These are phyloP conservation scores for Xylaria nigripes DNA, from an alignment of 495 filamentous ascomycete genomes.

Conservation along the genomic window DNA sequence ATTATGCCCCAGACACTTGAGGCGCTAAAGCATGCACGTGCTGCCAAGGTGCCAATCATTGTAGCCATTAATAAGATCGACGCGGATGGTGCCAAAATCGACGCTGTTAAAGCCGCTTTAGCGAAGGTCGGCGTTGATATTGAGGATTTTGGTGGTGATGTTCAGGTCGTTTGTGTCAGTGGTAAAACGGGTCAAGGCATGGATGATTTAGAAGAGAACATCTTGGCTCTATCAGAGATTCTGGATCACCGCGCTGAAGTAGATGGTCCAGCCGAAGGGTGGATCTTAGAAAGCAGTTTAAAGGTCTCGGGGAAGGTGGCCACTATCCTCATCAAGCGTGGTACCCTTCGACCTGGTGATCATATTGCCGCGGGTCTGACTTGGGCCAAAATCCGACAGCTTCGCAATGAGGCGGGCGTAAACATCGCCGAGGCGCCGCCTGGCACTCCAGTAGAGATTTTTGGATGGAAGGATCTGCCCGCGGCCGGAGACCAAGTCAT, in stretches of 20 bases:
- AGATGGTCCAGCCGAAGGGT: constrained; percentile 76
- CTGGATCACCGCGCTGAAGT: constrained; percentile 79
- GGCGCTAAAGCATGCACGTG: constrained; percentile 86
- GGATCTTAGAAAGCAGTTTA: constrained; percentile 88
- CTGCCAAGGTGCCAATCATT: constrained; percentile 89
- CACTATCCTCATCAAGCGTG: constrained; percentile 79
- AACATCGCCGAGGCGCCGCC: constrained; percentile 68
- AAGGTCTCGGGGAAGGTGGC: constrained; percentile 81
- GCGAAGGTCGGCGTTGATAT: constrained; percentile 78
- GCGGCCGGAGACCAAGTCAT: constrained; percentile 82
- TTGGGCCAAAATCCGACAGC: constrained; percentile 71
- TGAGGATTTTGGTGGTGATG: constrained; percentile 92
- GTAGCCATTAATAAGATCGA: constrained; percentile 99
- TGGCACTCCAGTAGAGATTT: constrained; percentile 82
- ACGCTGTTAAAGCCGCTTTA: constrained; percentile 82
- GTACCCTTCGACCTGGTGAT: constrained; percentile 74
- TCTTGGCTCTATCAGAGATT: constrained; percentile 73
- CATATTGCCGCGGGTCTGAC: constrained; percentile 80
- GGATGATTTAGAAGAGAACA: constrained; percentile 83
- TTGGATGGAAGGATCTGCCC: constrained; percentile 90
- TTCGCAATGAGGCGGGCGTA: constrained; percentile 78
- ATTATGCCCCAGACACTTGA: constrained; percentile 97
- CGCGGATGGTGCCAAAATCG: constrained; percentile 67
- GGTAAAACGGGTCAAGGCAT: constrained; percentile 94
- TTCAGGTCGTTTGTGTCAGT: constrained; percentile 81